Base-by-base conservation (phyloP, 768 basidiomycete species). In the Leccinellum albellum region DNA sequence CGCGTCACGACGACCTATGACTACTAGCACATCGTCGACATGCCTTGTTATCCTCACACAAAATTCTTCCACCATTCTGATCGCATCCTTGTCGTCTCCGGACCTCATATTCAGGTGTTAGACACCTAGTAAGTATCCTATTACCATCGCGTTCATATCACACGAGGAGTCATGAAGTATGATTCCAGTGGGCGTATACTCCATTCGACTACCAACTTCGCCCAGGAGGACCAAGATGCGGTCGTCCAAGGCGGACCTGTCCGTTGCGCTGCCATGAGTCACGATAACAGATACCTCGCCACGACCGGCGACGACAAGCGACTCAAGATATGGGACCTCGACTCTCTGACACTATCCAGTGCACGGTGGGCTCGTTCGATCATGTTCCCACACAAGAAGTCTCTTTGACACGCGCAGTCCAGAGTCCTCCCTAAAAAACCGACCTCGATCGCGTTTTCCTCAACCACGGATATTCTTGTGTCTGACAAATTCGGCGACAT, bases 401-500 rank as follows among this genome's bases (percentile, higher is more conserved):
- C 46, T 53, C 20, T 42, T 40, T 50, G 55, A 57, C 53, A 21
- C 28, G 26, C 23, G 45, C 26, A 40, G 53, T 14, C 32, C 53
- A 94, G 95, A 47, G 87, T 90, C 59, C 76, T 95, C 2, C 86
- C 89, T 0, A 98, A 98, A 74, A 87, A 87, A 57, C 85, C 91
- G 0, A 94, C 92, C 0, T 77, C 76, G 2, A 67, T 97, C 26
- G 69, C 73, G 0, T 85, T 97, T 63, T 85, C 87, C 0, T 73
- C 67, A 5, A 79, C 86, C 45, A 81, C 79, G 0, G 84, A 80
- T 0, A 85, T 99, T 57, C 70, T 98, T 2, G 84, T 91, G 13
- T 84, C 92, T 2, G 96, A 99, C 73, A 98, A 97, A 73, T 95
- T 97, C 60, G 96, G 96, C 0, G 96, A 98, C 67, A 82, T 96